Conservation (phyloP, 805 yeast genomes). For the Ogataea ganodermae region DNA sequence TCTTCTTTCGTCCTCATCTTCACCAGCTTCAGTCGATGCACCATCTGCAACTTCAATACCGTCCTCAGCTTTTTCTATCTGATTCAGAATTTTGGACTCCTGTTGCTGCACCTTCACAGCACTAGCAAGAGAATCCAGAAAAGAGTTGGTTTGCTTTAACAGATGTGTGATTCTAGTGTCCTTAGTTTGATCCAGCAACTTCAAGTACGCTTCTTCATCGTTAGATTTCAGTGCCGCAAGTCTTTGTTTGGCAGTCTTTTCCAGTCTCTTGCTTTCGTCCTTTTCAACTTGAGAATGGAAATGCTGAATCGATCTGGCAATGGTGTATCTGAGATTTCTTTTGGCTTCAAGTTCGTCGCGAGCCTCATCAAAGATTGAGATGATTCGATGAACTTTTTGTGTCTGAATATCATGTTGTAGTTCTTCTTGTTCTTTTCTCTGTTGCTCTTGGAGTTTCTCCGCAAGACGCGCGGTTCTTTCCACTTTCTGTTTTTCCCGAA, state of each 20-base stretch:
- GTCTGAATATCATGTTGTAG: conserved; percentile 53
- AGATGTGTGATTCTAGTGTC: conserved; percentile 86
- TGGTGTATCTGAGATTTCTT: conserved; percentile 28
- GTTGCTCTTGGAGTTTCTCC: conserved; percentile 73
- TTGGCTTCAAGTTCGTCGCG: conserved; percentile 36
- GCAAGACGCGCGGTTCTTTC: conserved; percentile 76
- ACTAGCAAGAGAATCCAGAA: conserved; percentile 74
- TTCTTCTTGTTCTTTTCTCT: conserved; percentile 58
- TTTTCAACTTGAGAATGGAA: conserved; percentile 63
- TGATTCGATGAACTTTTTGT: conserved; percentile 44
- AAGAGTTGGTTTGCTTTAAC: conserved; percentile 74
- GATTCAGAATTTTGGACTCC: conserved; percentile 43
- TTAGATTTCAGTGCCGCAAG: conserved; percentile 83
- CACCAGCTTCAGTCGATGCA: conserved; percentile 10
- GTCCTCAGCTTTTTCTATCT: conserved; percentile 30
- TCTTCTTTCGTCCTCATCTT: conserved; percentile 52
- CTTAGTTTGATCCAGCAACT: conserved; percentile 80
- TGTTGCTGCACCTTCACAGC: conserved; percentile 78
- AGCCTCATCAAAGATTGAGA: conserved; percentile 35
- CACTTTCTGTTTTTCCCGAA: conserved; percentile 68
- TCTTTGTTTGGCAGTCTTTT: conserved; percentile 84
- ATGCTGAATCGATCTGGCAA: conserved; percentile 42
- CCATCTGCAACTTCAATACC: conserved; percentile 15
- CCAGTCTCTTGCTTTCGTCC: conserved; percentile 74
- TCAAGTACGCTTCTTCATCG: conserved; percentile 86